These are phyloP conservation scores for Stachybotrys echinatus DNA, from an alignment of 2,329 filamentous ascomycete genomes.

Conservation along the genomic window DNA sequence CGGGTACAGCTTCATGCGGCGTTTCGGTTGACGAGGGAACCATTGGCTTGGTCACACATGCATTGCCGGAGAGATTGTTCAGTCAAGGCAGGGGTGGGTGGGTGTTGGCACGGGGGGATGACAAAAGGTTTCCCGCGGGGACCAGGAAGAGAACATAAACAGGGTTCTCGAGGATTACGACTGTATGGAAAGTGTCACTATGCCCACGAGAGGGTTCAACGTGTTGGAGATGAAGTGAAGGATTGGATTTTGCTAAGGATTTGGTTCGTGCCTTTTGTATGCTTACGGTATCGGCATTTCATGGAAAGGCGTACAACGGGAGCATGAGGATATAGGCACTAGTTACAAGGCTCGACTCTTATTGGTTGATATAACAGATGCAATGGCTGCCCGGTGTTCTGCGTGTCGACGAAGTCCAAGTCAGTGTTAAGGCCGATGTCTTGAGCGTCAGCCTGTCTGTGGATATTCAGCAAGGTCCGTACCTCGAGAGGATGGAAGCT, in stretches of 20 bases:
- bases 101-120: not conserved
- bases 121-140: not conserved
- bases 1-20: not conserved
- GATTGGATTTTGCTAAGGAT: not conserved
- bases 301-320: not conserved
- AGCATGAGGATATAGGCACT: too few relatives aligned
- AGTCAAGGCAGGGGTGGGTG: not conserved
- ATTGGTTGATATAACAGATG: too few relatives aligned
- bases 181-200: not conserved
- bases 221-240: not conserved
- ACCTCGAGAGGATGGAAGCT: too few relatives aligned
- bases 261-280: not conserved
- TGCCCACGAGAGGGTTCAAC: not conserved
- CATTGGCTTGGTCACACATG: not conserved
- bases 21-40: not conserved
- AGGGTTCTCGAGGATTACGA: not conserved
- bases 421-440: too few relatives aligned
- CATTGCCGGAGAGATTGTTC: not conserved
- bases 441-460: too few relatives aligned
- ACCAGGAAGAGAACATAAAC: not conserved
- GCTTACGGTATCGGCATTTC: not conserved
- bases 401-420: too few relatives aligned
- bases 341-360: too few relatives aligned
- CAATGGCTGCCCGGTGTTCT: too few relatives aligned
- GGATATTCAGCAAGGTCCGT: too few relatives aligned